Evolutionary conservation across 208 protist species (phyloP).

Genomic region (Trichomonas vaginalis): DNA sequence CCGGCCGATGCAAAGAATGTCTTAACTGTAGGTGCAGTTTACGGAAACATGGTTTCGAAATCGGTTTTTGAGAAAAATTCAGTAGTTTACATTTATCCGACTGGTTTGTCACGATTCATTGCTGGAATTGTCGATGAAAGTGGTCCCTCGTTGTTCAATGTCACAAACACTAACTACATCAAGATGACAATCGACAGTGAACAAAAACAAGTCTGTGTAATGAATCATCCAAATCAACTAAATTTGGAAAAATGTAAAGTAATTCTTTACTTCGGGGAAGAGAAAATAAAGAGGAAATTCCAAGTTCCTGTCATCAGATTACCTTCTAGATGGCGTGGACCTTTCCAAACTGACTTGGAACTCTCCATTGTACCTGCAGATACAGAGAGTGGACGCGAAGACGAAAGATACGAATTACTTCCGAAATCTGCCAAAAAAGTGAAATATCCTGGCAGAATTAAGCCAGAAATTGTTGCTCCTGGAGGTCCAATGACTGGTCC

Average conservation of each 20-base stretch:
- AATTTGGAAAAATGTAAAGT: not conserved
- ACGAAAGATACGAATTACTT: not conserved
- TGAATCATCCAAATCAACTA: not conserved
- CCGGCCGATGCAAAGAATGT: not conserved
- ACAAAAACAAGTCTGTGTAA: not conserved
- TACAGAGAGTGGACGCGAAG: not conserved
- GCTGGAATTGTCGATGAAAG: not conserved
- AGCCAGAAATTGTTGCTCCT: not conserved
- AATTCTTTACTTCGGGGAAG: not conserved
- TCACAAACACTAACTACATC: not conserved
- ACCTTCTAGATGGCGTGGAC: not conserved
- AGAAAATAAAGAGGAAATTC: not conserved
- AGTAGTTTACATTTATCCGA: not conserved
- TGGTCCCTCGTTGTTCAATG: not conserved
- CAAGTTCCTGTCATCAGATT: not conserved
- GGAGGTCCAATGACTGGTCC: not conserved
- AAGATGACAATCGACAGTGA: not conserved
- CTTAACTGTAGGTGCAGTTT: not conserved
- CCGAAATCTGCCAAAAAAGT: not conserved
- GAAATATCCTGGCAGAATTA: not conserved
- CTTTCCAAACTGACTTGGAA: not conserved
- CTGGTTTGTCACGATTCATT: not conserved
- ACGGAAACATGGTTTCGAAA: not conserved
- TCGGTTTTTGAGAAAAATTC: not conserved
- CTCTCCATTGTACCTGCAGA: not conserved